Evolutionary conservation across 108 stramenopile species (phyloP).

Genomic region (Skeletonema costatum): DNA sequence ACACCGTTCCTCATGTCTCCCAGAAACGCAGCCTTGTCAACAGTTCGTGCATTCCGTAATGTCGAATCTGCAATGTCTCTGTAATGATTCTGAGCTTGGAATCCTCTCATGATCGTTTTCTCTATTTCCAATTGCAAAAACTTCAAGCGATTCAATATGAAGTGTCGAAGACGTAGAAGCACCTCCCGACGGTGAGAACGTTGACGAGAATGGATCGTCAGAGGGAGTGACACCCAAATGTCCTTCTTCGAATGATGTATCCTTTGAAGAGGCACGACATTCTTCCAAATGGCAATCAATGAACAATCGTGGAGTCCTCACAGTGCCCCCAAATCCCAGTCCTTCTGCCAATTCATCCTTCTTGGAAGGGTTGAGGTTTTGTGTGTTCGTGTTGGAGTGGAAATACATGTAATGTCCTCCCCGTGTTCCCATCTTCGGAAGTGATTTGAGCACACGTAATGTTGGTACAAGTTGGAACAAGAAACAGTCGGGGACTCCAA

Average conservation of each 20-base stretch:
- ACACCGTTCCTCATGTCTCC: conserved; percentile 81
- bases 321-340: conserved; percentile 84
- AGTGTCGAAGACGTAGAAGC: conserved; percentile 34
- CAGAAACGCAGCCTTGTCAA: conserved; percentile 82
- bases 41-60: conserved; percentile 72
- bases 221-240: conserved; percentile 42
- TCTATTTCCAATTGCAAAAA: conserved; percentile 82
- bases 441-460: conserved; percentile 62
- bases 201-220: conserved; percentile 8
- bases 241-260: conserved; percentile 78
- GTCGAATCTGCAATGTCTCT: conserved; percentile 67
- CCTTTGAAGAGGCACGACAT: conserved; percentile 55
- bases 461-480: conserved; percentile 65
- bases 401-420: conserved; percentile 81
- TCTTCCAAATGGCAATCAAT: conserved; percentile 69
- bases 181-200: conserved; percentile 14
- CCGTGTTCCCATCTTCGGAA: conserved; percentile 53
- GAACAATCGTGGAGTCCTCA: conserved; percentile 69
- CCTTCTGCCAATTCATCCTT: conserved; percentile 76
- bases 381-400: conserved; percentile 36
- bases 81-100: conserved; percentile 55
- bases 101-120: conserved; percentile 59
- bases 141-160: conserved; percentile 71
- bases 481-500: conserved; percentile 81
- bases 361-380: conserved; percentile 43